These are phyloP conservation scores for Blastocystis sp. DNA, from an alignment of 352 stramenopile species.

Conservation along the genomic window DNA sequence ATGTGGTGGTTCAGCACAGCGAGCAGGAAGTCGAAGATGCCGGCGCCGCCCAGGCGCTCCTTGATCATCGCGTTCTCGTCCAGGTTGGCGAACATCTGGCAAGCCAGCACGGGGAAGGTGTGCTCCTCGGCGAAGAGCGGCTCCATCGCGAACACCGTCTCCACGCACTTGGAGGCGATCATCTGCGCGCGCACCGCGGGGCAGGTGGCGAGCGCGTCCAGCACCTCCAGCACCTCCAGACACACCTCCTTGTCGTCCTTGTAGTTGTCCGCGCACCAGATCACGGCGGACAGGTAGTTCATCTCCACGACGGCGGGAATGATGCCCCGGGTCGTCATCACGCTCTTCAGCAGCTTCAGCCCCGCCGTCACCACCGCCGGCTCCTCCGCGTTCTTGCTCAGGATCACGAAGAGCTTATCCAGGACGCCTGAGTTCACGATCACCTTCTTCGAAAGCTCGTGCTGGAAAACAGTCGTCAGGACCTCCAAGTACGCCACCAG, in stretches of 20 bases:
- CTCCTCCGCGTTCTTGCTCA: constrained; percentile 50
- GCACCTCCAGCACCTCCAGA: constrained; percentile 43
- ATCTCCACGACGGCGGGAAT: constrained; percentile 39
- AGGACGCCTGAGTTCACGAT: constrained; percentile 56
- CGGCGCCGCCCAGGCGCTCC: constrained; percentile 19
- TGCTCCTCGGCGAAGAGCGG: constrained; percentile 10
- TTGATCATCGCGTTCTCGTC: constrained; percentile 28
- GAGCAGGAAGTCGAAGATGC: constrained; percentile 48
- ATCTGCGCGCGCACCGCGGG: constrained; percentile 52
- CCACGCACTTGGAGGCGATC: constrained; percentile 50
- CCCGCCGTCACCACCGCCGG: constrained; percentile 13
- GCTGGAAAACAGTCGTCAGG: constrained; percentile 52
- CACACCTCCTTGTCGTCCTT: constrained; percentile 45
- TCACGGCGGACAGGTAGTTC: constrained; percentile 46
- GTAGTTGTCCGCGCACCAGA: constrained; percentile 63
- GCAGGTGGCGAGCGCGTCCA: constrained; percentile 31
- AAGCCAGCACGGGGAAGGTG: constrained; percentile 30
- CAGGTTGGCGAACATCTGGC: constrained; percentile 54
- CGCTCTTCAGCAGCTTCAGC: constrained; percentile 49
- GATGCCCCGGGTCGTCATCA: constrained; percentile 44
- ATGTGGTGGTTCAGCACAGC: constrained; percentile 60
- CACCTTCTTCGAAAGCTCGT: constrained; percentile 42
- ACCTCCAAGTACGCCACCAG: constrained; percentile 40
- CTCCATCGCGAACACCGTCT: constrained; percentile 60
- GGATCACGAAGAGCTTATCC: constrained; percentile 47